These are phyloP conservation scores for Tolypocladium ophioglossoides DNA, from an alignment of 2,329 filamentous ascomycete genomes.

Conservation along the genomic window DNA sequence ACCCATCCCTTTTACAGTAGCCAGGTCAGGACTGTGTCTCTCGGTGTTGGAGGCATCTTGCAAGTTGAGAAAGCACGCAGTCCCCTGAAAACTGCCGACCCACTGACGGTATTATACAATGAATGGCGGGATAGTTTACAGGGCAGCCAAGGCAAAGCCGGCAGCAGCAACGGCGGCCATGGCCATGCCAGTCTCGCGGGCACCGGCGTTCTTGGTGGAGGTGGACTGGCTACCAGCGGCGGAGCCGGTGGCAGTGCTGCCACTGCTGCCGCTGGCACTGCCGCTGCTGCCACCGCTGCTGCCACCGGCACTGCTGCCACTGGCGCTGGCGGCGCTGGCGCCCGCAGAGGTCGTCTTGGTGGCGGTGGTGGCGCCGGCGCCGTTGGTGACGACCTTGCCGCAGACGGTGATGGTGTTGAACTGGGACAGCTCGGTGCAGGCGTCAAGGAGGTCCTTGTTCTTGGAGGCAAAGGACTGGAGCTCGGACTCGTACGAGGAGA, in stretches of 20 bases:
- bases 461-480: conserved; percentile 18
- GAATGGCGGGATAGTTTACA: conserved; percentile 10
- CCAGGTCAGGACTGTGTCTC: background rate
- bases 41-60: background rate
- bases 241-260: conserved; percentile 2
- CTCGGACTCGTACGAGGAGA: conserved; percentile 19
- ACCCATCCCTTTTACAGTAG: background rate
- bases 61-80: background rate
- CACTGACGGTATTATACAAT: background rate
- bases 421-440: conserved; percentile 12
- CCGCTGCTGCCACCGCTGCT: conserved; percentile 1
- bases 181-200: conserved; percentile 16
- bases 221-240: conserved; percentile 2
- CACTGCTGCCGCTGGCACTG: too few species aligned
- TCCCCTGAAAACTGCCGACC: background rate
- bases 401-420: background rate
- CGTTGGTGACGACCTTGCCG: conserved; percentile 3
- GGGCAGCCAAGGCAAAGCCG: conserved; percentile 15
- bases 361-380: conserved; percentile 4
- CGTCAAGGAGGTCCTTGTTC: conserved; percentile 15
- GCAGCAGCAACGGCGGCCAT: conserved; percentile 19
- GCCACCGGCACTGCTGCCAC: background rate
- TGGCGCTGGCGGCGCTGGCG: conserved; percentile 3
- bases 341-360: background rate
- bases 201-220: conserved; percentile 8